Percentiles rank a stretch among this genome's conserved stretches.
These are phyloP conservation scores for Kodamaea neixiangensis DNA, from an alignment of 805 yeast genomes.

Conservation along the genomic window DNA sequence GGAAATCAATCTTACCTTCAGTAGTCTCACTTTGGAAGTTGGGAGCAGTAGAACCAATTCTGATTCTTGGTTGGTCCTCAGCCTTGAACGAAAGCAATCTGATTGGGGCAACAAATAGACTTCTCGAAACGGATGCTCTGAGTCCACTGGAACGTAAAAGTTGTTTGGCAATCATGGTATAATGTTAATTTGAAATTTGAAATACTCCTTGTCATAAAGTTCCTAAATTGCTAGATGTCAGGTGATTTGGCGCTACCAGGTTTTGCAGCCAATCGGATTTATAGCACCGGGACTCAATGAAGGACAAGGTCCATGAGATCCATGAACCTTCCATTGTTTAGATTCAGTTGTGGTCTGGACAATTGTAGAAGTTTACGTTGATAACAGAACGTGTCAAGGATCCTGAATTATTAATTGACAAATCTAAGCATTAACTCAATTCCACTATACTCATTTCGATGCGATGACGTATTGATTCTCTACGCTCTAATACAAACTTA, in stretches of 20 bases:
- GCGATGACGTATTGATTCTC: too few relatives aligned
- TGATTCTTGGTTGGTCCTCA: slow-evolving; percentile 44
- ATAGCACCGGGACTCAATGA: too few relatives aligned
- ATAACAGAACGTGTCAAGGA: too few relatives aligned
- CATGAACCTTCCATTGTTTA: too few relatives aligned
- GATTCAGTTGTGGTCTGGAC: too few relatives aligned
- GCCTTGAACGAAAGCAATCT: slow-evolving; percentile 34
- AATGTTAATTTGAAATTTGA: too few relatives aligned
- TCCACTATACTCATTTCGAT: neutral
- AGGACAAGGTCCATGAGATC: too few relatives aligned
- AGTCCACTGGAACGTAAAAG: slow-evolving; percentile 17
- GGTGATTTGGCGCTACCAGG: slow-evolving; percentile 1
- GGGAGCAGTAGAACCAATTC: slow-evolving; percentile 68
- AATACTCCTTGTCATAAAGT: neutral
- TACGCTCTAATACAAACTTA: neutral
- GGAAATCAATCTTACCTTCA: slow-evolving; percentile 62
- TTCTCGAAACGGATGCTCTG: slow-evolving; percentile 4
- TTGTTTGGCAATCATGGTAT: slow-evolving; percentile 22
- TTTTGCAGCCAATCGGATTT: neutral
- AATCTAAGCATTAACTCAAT: too few relatives aligned
- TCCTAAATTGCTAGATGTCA: slow-evolving; percentile 8
- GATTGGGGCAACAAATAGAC: slow-evolving; percentile 9
- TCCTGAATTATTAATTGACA: too few relatives aligned
- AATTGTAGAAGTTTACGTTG: too few relatives aligned
- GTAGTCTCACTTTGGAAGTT: slow-evolving; percentile 66